These are phyloP conservation scores for Irpex sp. DNA, from an alignment of 1,284 basidiomycete species.

Conservation along the genomic window DNA sequence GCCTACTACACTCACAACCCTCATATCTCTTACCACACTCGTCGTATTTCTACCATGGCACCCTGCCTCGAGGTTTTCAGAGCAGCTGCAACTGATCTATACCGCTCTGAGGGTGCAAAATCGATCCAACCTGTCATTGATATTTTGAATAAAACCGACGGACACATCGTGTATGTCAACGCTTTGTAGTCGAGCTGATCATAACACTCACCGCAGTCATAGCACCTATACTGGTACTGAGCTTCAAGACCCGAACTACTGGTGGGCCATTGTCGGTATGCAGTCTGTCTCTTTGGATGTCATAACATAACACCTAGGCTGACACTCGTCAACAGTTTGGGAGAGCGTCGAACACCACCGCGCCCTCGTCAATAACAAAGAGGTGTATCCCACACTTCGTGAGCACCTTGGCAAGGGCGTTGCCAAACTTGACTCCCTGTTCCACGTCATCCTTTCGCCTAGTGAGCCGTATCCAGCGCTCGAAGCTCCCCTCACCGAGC, in stretches of 20 bases:
- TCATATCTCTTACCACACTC: background rate
- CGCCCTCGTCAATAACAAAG: slow-evolving; percentile 4
- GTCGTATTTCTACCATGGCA: background rate
- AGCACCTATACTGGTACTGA: background rate
- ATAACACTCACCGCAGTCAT: background rate
- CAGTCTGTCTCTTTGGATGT: too few relatives aligned
- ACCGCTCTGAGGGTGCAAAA: slow-evolving; percentile 1
- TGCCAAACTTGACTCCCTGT: background rate
- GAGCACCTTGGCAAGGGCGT: background rate
- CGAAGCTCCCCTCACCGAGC: slow-evolving; percentile 8
- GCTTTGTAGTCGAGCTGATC: background rate
- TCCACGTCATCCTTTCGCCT: slow-evolving; percentile 5
- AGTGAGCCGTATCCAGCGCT: slow-evolving; percentile 1
- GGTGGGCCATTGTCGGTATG: slow-evolving; percentile 5
- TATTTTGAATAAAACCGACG: background rate
- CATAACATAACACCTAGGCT: too few relatives aligned
- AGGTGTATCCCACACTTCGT: background rate
- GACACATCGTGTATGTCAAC: background rate
- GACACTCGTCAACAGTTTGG: slow-evolving; percentile 3
- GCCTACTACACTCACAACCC: background rate
- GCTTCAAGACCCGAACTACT: slow-evolving; percentile 1
- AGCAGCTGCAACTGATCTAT: slow-evolving; percentile 1
- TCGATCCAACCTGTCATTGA: background rate
- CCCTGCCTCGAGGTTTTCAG: background rate
- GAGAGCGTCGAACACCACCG: slow-evolving; percentile 6